A percentile compares a stretch with the other conserved stretches of the same genome.
phyloP scores from a whole-genome alignment of 192 early-diverging fungal genomes.

The Physocladia obscura region DNA sequence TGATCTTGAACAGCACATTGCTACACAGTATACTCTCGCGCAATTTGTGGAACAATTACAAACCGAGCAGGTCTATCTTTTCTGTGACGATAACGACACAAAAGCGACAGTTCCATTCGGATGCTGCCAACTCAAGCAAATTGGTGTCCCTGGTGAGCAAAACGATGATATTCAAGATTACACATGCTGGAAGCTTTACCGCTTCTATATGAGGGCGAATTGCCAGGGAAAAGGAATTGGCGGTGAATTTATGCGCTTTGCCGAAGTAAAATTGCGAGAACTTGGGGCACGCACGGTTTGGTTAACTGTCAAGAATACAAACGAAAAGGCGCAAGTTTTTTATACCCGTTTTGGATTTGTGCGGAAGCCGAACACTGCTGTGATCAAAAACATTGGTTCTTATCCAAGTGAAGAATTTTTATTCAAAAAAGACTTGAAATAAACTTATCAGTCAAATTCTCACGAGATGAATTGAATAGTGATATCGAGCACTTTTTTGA shows the following conservation, averaged over 20 bases:
- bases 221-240: neutral
- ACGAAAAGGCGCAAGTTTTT: slow-evolving; percentile 9
- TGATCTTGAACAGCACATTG: neutral
- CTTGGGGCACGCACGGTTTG: slow-evolving; percentile 5
- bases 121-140: slow-evolving; percentile 9
- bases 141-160: neutral
- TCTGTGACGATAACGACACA: slow-evolving; percentile 8
- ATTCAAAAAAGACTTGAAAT: too few species aligned
- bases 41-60: neutral
- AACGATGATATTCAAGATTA: too few species aligned
- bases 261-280: neutral
- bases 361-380: too few species aligned
- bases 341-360: slow-evolving; percentile 16
- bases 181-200: slow-evolving; percentile 20
- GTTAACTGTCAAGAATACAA: neutral
- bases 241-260: neutral
- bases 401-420: too few species aligned
- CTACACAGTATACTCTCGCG: neutral
- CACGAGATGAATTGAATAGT: too few species aligned
- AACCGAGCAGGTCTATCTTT: slow-evolving; percentile 4
- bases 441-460: too few species aligned
- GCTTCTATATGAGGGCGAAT: slow-evolving; percentile 2
- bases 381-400: too few species aligned
- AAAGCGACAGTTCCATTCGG: neutral
- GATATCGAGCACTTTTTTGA: too few species aligned